phyloP scores from a whole-genome alignment of 768 basidiomycete species.

The Galerina sulciceps region DNA sequence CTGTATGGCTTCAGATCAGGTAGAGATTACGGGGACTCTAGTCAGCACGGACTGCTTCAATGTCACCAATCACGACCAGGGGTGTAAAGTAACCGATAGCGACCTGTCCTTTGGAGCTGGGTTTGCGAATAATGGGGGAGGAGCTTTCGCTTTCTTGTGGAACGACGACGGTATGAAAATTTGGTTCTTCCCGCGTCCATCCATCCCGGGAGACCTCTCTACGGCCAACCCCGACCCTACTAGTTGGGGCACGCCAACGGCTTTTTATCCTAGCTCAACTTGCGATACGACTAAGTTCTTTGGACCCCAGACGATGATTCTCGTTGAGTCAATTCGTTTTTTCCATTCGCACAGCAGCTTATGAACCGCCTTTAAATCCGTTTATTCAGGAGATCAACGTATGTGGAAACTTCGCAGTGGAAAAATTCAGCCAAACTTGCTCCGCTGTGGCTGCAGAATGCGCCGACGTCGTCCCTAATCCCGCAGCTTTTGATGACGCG shows the following conservation, averaged over 20 bases:
- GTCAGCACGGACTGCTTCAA: conserved; percentile 6
- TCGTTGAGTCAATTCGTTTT: background rate
- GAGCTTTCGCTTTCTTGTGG: conserved; percentile 8
- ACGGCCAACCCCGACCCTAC: conserved; percentile 3
- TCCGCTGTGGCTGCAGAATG: conserved; percentile 8
- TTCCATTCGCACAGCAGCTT: background rate
- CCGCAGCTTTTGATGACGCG: conserved; percentile 3
- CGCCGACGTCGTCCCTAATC: conserved; percentile 4
- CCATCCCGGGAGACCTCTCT: background rate
- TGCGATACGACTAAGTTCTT: conserved; percentile 7
- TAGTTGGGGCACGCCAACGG: conserved; percentile 5
- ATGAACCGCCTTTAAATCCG: background rate
- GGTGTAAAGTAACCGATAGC: conserved; percentile 2
- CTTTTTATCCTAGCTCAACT: conserved; percentile 3
- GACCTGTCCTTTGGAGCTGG: background rate
- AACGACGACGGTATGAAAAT: conserved; percentile 9
- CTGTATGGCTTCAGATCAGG: background rate
- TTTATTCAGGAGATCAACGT: conserved; percentile 8
- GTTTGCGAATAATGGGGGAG: conserved; percentile 4
- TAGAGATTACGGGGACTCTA: background rate
- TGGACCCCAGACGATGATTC: conserved; percentile 10
- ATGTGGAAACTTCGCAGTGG: conserved; percentile 12
- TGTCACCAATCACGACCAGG: background rate
- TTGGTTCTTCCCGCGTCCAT: conserved; percentile 5
- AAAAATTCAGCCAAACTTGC: conserved; percentile 1